Percentiles rank a stretch among this genome's conserved stretches.
Evolutionary conservation across 345 rosid genomes (phyloP).

Genomic region (Eucalyptus pauciflora): DNA sequence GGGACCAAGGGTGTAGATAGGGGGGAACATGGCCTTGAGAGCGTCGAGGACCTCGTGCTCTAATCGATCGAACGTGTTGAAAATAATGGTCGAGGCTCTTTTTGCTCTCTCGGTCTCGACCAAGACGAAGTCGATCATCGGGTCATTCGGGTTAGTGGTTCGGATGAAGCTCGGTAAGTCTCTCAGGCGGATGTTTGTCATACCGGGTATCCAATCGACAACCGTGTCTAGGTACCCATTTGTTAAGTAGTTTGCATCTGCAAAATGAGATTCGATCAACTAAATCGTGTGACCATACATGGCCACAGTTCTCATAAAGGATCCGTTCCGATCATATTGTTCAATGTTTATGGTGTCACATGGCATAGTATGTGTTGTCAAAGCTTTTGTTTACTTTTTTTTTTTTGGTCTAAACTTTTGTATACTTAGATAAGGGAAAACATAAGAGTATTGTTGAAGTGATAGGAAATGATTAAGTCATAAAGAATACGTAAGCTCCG

Average conservation of each 20-base stretch:
- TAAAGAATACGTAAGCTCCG: too few relatives aligned
- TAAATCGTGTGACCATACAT: too few relatives aligned
- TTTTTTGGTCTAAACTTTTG: too few relatives aligned
- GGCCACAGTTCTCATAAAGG: too few relatives aligned
- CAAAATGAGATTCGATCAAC: too few relatives aligned
- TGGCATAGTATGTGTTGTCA: too few relatives aligned
- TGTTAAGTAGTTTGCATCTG: not conserved
- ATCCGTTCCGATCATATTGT: too few relatives aligned
- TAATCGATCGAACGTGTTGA: constrained; percentile 36
- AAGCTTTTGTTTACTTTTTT: too few relatives aligned
- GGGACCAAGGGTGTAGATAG: constrained; percentile 32
- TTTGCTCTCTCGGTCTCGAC: constrained; percentile 12
- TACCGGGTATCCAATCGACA: constrained; percentile 31
- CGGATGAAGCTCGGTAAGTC: constrained; percentile 32
- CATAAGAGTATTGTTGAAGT: too few relatives aligned
- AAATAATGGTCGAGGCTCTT: constrained; percentile 26
- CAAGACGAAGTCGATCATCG: not conserved
- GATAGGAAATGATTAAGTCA: too few relatives aligned
- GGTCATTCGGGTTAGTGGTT: constrained; percentile 17
- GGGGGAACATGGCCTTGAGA: constrained; percentile 21
- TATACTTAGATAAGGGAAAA: too few relatives aligned
- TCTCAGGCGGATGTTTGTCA: constrained; percentile 22
- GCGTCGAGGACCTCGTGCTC: constrained; percentile 17
- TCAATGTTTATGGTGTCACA: too few relatives aligned
- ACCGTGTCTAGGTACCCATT: constrained; percentile 32